Base-by-base conservation (phyloP, 2,329 filamentous ascomycete species). In the Fusarium sublunatum region DNA sequence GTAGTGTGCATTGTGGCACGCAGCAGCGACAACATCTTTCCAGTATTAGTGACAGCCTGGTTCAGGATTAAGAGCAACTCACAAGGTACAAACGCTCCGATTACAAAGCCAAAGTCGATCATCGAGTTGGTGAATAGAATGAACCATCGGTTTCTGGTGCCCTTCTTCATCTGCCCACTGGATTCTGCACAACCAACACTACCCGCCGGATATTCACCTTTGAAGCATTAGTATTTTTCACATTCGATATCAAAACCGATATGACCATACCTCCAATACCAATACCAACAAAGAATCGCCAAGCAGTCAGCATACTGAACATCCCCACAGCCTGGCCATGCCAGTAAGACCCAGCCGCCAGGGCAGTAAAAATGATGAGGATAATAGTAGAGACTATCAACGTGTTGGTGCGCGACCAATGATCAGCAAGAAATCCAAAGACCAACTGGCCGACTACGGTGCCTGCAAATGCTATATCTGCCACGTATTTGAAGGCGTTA, bases 61-160 rank as follows among this genome's bases (percentile, higher is more conserved):
- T 5, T 0, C 6, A 8, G 2, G 1, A 11, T 5, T 1, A 4
- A 26, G 1, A 6, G 6, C 9, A 2, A 69, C 76, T 59, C 36
- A 78, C 77, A 85, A 3, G 92, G 91, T 2, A 95, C 87, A 60
- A 96, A 86, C 0, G 91, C 88, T 8, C 91, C 88, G 52, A 94
- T 81, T 2, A 96, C 90, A 65, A 96, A 97, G 1, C 91, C 93
- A 71, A 77, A 85, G 72, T 96, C 91, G 58, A 96, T 96, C 81
- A 93, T 91, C 24, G 90, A 87, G 76, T 96, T 96, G 42, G 91
- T 96, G 75, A 95, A 96, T 64, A 96, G 82, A 69, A 94, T 91
- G 73, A 93, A 97, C 92, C 92, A 96, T 35, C 90, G 83, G 73
- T 97, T 94, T n/a, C 93, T 83, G 13, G 90, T 89, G 10, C 93